phyloP scores from a whole-genome alignment of 192 early-diverging fungal genomes.

The Tieghemiomyces parasiticus region DNA sequence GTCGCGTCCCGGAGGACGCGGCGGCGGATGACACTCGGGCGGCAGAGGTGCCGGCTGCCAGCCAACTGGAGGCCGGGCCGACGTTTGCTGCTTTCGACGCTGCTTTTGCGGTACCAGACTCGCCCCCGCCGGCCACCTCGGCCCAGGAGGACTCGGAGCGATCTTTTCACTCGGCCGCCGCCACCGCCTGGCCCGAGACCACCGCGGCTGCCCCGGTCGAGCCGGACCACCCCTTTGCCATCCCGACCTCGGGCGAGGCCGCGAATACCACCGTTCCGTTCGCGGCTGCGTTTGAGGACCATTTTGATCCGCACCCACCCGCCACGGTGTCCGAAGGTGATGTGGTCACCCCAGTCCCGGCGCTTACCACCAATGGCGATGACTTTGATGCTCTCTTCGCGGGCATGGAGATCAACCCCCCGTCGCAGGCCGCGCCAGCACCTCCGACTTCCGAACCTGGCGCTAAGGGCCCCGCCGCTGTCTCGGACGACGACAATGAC shows the following conservation, averaged over 20 bases:
- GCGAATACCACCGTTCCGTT: constrained; percentile 1
- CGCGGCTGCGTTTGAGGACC: constrained; percentile 6
- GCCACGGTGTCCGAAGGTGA: not conserved
- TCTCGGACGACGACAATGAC: not conserved
- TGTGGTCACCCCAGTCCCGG: not conserved
- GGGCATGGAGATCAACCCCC: constrained; percentile 1
- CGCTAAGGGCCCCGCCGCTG: not conserved
- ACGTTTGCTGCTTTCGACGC: constrained; percentile 24
- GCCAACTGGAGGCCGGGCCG: too few relatives aligned
- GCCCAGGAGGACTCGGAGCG: too few relatives aligned
- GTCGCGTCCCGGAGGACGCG: too few relatives aligned
- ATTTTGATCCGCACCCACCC: not conserved
- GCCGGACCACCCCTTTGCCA: too few relatives aligned
- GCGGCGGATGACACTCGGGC: too few relatives aligned
- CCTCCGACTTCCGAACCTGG: not conserved
- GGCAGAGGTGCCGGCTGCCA: too few relatives aligned
- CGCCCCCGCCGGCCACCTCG: not conserved
- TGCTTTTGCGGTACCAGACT: constrained; percentile 16
- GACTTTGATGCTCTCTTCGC: constrained; percentile 11
- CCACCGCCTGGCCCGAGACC: not conserved
- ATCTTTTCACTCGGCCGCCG: too few relatives aligned
- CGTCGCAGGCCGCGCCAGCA: not conserved
- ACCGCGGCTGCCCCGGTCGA: not conserved
- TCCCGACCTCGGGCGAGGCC: constrained; percentile 14
- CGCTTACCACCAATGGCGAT: not conserved